These are phyloP conservation scores for Fraxinus platypoda DNA, from an alignment of 305 asterid genomes.

Conservation along the genomic window DNA sequence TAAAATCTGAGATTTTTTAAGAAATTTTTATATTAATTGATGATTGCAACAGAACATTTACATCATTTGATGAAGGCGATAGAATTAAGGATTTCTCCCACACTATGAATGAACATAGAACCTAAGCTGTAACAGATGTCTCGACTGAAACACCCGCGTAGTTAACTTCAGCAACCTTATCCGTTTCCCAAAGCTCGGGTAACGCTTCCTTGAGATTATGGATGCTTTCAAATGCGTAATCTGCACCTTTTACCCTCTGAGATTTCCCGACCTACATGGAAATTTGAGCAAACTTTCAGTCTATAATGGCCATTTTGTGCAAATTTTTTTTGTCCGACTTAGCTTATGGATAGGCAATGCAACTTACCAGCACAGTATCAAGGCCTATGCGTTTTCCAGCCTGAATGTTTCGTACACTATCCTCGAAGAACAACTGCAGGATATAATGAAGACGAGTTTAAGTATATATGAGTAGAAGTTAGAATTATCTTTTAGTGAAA, in stretches of 20 bases:
- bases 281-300: not conserved
- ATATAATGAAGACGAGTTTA: not conserved
- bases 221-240: slow-evolving; percentile 81
- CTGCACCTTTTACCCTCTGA: slow-evolving; percentile 84
- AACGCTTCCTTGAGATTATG: slow-evolving; percentile 90
- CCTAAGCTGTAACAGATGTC: slow-evolving; percentile 60
- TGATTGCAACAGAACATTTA: slow-evolving; percentile 35
- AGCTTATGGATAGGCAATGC: not conserved
- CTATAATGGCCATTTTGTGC: not conserved
- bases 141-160: slow-evolving; percentile 65
- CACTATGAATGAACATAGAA: not conserved
- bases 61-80: slow-evolving; percentile 23
- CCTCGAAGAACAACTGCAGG: slow-evolving; percentile 85
- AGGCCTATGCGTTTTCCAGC: slow-evolving; percentile 82
- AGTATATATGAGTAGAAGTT: not conserved
- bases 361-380: slow-evolving; percentile 72
- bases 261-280: slow-evolving; percentile 71
- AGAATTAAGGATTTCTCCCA: not conserved
- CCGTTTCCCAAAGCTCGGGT: slow-evolving; percentile 82
- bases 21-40: slow-evolving; percentile 16
- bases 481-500: not conserved
- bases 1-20: slow-evolving; percentile 12
- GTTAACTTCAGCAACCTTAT: slow-evolving; percentile 54
- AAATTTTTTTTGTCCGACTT: not conserved
- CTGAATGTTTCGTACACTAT: slow-evolving; percentile 72